These are phyloP conservation scores for Colletotrichum horii DNA, from an alignment of 2,329 filamentous ascomycete genomes.

Conservation along the genomic window DNA sequence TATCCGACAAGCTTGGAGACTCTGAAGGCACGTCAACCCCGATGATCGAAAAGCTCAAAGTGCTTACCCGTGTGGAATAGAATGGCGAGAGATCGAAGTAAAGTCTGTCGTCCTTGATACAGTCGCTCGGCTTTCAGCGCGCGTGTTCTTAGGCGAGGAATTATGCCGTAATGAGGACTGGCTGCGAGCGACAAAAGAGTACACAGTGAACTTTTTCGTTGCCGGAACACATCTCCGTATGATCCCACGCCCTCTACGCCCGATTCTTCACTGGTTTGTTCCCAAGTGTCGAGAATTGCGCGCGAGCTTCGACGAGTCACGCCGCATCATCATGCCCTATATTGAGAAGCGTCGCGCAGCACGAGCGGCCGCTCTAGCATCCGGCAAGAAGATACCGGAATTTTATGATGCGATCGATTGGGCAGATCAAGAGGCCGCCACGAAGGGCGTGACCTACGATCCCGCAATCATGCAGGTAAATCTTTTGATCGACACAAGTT, in stretches of 20 bases:
- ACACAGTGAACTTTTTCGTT: not conserved
- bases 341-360: not conserved
- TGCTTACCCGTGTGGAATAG: not conserved
- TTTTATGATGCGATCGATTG: not conserved
- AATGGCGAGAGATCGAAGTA: not conserved
- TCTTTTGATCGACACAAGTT: not conserved
- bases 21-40: not conserved
- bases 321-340: not conserved
- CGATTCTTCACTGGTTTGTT: not conserved
- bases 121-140: not conserved
- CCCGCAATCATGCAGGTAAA: not conserved
- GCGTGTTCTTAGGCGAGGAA: not conserved
- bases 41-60: accelerated
- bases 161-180: not conserved
- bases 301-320: not conserved
- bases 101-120: not conserved
- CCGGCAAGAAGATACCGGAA: not conserved
- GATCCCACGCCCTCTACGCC: not conserved
- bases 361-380: not conserved
- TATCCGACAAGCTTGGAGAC: not conserved
- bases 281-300: not conserved
- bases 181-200: not conserved
- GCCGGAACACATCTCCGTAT: not conserved
- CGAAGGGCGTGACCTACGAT: not conserved
- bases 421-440: not conserved